These are phyloP conservation scores for Penicillium sumatraense DNA, from an alignment of 2,329 filamentous ascomycete genomes.

Conservation along the genomic window DNA sequence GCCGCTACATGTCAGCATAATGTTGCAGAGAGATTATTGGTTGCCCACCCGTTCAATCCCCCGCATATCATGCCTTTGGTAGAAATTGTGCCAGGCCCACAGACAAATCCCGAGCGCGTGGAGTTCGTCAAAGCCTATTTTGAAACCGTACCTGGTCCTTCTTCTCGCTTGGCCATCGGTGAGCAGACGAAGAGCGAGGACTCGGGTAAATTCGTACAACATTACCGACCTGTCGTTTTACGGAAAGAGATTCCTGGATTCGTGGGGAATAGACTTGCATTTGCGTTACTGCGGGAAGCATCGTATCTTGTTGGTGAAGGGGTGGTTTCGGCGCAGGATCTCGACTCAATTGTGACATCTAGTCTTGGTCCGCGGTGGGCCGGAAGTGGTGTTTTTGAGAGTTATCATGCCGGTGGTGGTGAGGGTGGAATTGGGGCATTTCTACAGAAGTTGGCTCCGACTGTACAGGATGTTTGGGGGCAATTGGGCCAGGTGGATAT, in stretches of 20 bases:
- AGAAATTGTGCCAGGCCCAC: conserved; percentile 59
- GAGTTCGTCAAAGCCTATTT: conserved; percentile 48
- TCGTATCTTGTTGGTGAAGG: conserved; percentile 59
- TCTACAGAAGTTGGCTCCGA: conserved; percentile 60
- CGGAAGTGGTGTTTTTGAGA: conserved; percentile 61
- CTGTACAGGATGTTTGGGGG: conserved; percentile 60
- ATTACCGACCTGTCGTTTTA: conserved; percentile 53
- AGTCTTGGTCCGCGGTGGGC: conserved; percentile 61
- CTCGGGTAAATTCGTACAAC: conserved; percentile 2
- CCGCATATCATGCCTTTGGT: conserved; percentile 66
- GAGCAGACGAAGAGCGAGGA: background rate
- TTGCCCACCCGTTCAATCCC: conserved; percentile 66
- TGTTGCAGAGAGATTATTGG: conserved; percentile 53
- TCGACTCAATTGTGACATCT: conserved; percentile 58
- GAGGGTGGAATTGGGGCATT: conserved; percentile 57
- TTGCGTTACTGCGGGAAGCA: conserved; percentile 61
- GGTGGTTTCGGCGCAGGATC: conserved; percentile 57
- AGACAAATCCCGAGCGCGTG: conserved; percentile 40
- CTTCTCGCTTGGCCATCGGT: background rate
- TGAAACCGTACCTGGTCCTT: conserved; percentile 18
- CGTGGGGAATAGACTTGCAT: conserved; percentile 62
- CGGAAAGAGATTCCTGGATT: conserved; percentile 60
- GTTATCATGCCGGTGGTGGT: conserved; percentile 64
- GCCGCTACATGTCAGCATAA: conserved; percentile 31
- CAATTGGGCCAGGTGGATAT: conserved; percentile 46